These are phyloP conservation scores for Botryotinia narcissicola DNA, from an alignment of 2,329 filamentous ascomycete species.

Conservation along the genomic window DNA sequence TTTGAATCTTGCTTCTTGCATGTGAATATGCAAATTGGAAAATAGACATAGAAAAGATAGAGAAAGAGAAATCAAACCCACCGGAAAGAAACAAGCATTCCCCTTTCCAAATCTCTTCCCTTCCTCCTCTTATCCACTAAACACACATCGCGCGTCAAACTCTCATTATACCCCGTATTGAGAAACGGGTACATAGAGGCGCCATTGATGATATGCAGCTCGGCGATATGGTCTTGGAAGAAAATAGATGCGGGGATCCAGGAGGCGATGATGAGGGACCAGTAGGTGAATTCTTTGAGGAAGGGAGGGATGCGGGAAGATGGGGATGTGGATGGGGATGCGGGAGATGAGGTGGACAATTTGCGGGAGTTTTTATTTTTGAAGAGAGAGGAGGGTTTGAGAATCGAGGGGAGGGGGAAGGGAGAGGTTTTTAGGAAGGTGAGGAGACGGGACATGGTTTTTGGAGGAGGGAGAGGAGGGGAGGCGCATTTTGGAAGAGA, in stretches of 20 bases:
- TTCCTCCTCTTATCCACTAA: conserved; percentile 59
- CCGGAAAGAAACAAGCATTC: conserved; percentile 74
- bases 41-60: no score
- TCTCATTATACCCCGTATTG: conserved; percentile 63
- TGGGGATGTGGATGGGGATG: background rate
- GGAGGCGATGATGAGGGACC: conserved; percentile 53
- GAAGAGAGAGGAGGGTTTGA: background rate
- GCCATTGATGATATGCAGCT: conserved; percentile 57
- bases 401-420: background rate
- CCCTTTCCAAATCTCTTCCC: conserved; percentile 58
- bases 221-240: conserved; percentile 60
- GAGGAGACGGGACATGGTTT: background rate
- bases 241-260: conserved; percentile 62
- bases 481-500: background rate
- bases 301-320: conserved; percentile 22
- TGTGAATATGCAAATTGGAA: background rate
- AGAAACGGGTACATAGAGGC: conserved; percentile 76
- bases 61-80: conserved; percentile 38
- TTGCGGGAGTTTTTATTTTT: background rate
- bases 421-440: background rate
- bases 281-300: conserved; percentile 42
- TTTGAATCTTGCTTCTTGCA: background rate
- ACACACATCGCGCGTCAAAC: conserved; percentile 53
- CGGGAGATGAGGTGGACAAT: background rate
- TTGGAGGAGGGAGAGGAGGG: background rate